A percentile compares a stretch with the other conserved stretches of the same genome.
Conservation (phyloP, 2,329 filamentous ascomycete species). For the Colletotrichum sp. region DNA sequence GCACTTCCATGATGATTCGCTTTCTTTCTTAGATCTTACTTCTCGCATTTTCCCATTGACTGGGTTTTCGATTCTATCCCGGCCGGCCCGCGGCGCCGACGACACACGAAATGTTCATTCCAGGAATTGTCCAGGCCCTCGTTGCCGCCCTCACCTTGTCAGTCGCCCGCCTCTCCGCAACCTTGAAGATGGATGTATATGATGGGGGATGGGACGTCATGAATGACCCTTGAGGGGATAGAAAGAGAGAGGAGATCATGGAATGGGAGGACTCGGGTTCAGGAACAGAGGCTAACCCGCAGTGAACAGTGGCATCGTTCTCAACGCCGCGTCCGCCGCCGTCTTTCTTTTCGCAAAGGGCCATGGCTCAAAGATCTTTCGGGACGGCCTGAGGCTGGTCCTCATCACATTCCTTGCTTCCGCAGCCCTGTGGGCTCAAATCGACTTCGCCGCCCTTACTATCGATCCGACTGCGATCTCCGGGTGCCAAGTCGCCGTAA, state of each 20-base stretch:
- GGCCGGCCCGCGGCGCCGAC: conserved; percentile 28
- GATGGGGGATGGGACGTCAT: background rate
- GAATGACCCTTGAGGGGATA: background rate
- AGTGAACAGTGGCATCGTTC: conserved; percentile 52
- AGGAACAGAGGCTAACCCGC: conserved; percentile 29
- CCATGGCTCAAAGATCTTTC: conserved; percentile 53
- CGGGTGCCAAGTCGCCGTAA: conserved; percentile 56
- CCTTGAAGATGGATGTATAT: background rate
- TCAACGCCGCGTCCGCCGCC: conserved; percentile 54
- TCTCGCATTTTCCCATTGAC: conserved; percentile 46
- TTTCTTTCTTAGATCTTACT: conserved; percentile 33
- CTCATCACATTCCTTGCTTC: conserved; percentile 60
- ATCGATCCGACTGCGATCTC: conserved; percentile 46
- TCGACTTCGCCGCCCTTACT: conserved; percentile 55
- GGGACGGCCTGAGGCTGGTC: conserved; percentile 68
- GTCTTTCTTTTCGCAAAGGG: conserved; percentile 51
- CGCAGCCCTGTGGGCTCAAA: conserved; percentile 58
- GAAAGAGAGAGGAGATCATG: background rate
- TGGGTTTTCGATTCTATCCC: conserved; percentile 43
- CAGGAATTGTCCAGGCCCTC: conserved; percentile 51
- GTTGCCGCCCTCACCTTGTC: conserved; percentile 61
- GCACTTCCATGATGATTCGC: conserved; percentile 18
- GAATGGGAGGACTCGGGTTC: background rate
- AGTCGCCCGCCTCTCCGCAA: conserved; percentile 31
- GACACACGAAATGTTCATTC: conserved; percentile 47